Base-by-base conservation (phyloP, 495 filamentous ascomycete species). In the Achaetomiella virescens region DNA sequence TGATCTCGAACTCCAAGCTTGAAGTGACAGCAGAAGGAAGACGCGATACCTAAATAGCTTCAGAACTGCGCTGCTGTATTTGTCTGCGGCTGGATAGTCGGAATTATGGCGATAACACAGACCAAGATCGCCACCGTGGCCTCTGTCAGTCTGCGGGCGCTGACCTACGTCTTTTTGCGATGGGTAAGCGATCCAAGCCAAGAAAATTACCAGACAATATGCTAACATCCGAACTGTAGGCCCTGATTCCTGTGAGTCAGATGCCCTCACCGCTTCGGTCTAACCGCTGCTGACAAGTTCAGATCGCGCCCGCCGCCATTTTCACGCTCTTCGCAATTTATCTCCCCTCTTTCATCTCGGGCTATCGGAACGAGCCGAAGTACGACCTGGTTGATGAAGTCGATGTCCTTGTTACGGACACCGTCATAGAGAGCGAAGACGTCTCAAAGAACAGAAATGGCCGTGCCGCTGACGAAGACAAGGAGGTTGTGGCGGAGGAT, bases 141-240 rank as follows among this genome's bases (percentile, higher is more conserved):
- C 72, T 93, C 90, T 9, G 55, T 78, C 1, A 65, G 64, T 2
- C 62, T 96, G 47, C 79, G 91, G 48, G 22, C 83, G 1, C 54
- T 76, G 12, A 74, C 80, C 52, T 93, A 86, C 65, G 60, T 91
- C 54, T 96, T 97, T 66, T 72, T 97, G 22, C 78, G 93, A 83
- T 96, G 90, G 90, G 90, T 95, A 76, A 60, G 75, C 69, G 14
- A 42, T 27, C 18, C 41, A 10, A 15, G 9, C 31, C 9, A 24
- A 21, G 7, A 14, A 21, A 27, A 14, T 27, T 1, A 6, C 7
- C n/a, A 29, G 15, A 54, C 12, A 5, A 45, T 0, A 49, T 53
- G 36, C 62, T 70, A 53, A 69, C 46, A 31, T 29, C 38, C 1
- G 6, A 2, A 35, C 38, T 40, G 1, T 45, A 66, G 64, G 61